These are phyloP conservation scores for Chalciporus piperatus DNA, from an alignment of 768 basidiomycete genomes.

Conservation along the genomic window DNA sequence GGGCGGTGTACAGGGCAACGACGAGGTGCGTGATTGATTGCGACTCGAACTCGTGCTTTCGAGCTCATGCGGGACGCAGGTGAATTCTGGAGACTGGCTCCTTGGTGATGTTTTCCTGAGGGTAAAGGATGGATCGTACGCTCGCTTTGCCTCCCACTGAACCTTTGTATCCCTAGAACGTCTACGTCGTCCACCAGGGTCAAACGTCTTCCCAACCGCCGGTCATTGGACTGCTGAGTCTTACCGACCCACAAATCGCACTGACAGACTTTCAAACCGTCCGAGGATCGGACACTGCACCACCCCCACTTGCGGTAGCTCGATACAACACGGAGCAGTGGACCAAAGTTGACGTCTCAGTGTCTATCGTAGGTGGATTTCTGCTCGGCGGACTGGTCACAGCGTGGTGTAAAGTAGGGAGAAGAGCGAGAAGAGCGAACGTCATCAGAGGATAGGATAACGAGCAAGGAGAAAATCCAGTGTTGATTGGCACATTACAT, in stretches of 20 bases:
- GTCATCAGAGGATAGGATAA: conserved; percentile 2
- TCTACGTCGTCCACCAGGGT: conserved; percentile 49
- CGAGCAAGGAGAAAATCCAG: neutral
- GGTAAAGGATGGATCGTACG: conserved; percentile 28
- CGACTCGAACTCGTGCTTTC: neutral
- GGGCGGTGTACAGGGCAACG: conserved; percentile 55
- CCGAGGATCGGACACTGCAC: conserved; percentile 43
- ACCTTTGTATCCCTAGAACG: conserved; percentile 39
- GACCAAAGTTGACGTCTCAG: conserved; percentile 19
- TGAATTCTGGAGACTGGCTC: conserved; percentile 60
- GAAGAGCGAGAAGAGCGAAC: conserved; percentile 2
- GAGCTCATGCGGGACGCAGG: conserved; percentile 26
- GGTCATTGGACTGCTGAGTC: conserved; percentile 42
- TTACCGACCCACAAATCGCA: conserved; percentile 40
- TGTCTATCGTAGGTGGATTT: conserved; percentile 35
- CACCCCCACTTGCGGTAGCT: conserved; percentile 15
- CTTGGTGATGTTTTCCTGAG: conserved; percentile 58
- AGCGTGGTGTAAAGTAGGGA: conserved; percentile 10
- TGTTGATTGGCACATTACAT: neutral
- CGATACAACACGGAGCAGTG: conserved; percentile 10
- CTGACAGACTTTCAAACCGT: conserved; percentile 37
- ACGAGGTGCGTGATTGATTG: conserved; percentile 36
- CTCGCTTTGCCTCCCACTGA: neutral
- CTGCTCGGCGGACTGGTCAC: conserved; percentile 32
- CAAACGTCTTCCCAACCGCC: conserved; percentile 39